A percentile compares a stretch with the other conserved stretches of the same genome.
Evolutionary conservation across 202 grass and related monocot genomes (phyloP).

Genomic region (Saccharum hybrid): DNA sequence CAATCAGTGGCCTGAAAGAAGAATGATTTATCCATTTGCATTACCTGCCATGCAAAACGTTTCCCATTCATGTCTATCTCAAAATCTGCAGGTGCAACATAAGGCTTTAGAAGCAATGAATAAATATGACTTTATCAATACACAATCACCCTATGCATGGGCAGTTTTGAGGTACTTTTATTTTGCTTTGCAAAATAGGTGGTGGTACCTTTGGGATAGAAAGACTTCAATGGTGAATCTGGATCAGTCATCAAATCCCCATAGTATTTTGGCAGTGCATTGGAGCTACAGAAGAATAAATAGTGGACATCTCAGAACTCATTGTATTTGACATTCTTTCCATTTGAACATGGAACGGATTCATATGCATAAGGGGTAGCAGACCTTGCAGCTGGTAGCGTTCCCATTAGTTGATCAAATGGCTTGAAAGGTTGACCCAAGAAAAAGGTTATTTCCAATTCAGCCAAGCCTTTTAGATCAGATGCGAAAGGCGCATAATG

Average conservation of each 20-base stretch:
- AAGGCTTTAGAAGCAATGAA: constrained; percentile 11
- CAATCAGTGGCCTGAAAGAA: constrained; percentile 26
- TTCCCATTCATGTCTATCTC: constrained; percentile 99
- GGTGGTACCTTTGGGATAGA: constrained; percentile 84
- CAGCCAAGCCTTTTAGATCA: constrained; percentile 80
- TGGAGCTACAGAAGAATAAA: constrained; percentile 71
- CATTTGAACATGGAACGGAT: constrained; percentile 22
- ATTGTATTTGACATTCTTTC: constrained; percentile 16
- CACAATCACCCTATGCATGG: constrained; percentile 25
- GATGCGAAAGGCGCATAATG: constrained; percentile 99
- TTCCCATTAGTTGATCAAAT: constrained; percentile 99
- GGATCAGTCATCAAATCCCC: constrained; percentile 77
- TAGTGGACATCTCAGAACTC: constrained; percentile 43
- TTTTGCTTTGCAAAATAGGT: constrained; percentile 28
- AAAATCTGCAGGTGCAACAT: constrained; percentile 77
- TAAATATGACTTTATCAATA: constrained; percentile 28
- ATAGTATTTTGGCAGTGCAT: constrained; percentile 88
- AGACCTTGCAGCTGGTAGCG: constrained; percentile 93
- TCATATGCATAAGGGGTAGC: constrained; percentile 37
- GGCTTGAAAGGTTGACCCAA: constrained; percentile 99
- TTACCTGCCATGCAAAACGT: constrained; percentile 98
- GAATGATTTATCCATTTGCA: constrained; percentile 26
- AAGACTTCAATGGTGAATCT: constrained; percentile 81
- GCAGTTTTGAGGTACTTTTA: constrained; percentile 26
- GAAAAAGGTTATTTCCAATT: constrained; percentile 98